Evolutionary conservation across 148 eudicot species (phyloP).

Genomic region (Beta vulgaris): DNA sequence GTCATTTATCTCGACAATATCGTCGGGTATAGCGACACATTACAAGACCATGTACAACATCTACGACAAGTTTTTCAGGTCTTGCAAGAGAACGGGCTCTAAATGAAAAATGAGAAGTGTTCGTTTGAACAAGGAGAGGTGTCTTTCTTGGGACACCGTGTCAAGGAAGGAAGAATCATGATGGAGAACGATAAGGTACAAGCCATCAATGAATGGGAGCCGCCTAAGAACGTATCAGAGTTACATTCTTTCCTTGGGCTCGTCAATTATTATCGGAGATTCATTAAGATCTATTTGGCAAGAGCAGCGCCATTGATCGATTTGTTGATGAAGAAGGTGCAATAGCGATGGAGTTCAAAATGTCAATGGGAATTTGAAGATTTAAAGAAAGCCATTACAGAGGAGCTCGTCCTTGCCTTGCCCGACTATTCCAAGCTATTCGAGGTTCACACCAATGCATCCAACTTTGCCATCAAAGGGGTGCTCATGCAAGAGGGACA

Average conservation of each 20-base stretch:
- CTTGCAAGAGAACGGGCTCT: not conserved
- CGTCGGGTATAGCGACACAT: not conserved
- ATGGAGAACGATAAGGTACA: constrained; percentile 13
- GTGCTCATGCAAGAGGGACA: too few relatives aligned
- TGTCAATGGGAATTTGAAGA: too few relatives aligned
- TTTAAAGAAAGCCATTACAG: not conserved
- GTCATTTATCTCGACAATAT: too few relatives aligned
- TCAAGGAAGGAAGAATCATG: not conserved
- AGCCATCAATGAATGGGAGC: not conserved
- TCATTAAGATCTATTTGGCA: too few relatives aligned
- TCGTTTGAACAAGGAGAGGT: not conserved
- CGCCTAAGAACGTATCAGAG: too few relatives aligned
- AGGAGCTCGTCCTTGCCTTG: constrained; percentile 1
- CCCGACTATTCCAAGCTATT: too few relatives aligned
- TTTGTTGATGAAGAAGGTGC: too few relatives aligned
- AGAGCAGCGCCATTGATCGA: too few relatives aligned
- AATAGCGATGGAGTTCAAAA: too few relatives aligned
- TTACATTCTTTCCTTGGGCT: not conserved
- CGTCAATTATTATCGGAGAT: too few relatives aligned
- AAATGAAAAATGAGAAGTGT: not conserved
- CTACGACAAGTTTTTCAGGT: not conserved
- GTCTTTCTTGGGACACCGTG: not conserved
- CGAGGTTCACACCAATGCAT: too few relatives aligned
- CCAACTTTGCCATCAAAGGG: too few relatives aligned
- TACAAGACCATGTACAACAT: not conserved